Evolutionary conservation across 2,329 filamentous ascomycete genomes (phyloP).

Genomic region (Botryotinia calthae): DNA sequence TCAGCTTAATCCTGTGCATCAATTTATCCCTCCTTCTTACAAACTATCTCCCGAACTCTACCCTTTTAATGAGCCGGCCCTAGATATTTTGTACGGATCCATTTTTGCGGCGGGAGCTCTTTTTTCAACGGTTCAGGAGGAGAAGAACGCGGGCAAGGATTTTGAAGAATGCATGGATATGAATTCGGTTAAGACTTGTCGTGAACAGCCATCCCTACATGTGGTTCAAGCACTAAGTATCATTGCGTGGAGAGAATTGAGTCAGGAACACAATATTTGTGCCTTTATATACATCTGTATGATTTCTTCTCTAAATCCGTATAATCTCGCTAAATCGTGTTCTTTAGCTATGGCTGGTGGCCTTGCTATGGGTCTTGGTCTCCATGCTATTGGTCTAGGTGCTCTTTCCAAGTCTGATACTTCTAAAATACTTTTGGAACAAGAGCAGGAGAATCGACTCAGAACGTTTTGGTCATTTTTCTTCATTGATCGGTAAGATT

Average conservation of each 20-base stretch:
- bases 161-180: not conserved
- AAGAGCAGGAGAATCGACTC: not conserved
- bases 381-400: not conserved
- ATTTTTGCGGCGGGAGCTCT: not conserved
- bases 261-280: not conserved
- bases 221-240: not conserved
- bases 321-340: not conserved
- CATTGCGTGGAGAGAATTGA: not conserved
- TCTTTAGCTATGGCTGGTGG: not conserved
- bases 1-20: not conserved
- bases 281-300: not conserved
- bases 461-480: not conserved
- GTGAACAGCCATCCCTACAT: not conserved
- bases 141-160: not conserved
- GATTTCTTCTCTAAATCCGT: not conserved
- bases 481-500: not conserved
- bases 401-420: not conserved
- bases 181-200: not conserved
- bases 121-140: not conserved
- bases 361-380: not conserved
- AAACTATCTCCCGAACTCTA: not conserved
- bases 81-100: not conserved
- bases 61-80: not conserved
- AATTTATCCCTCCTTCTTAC: not conserved
- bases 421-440: not conserved